Conservation (phyloP, 345 rosid genomes). For the Aquilaria malaccensis region DNA sequence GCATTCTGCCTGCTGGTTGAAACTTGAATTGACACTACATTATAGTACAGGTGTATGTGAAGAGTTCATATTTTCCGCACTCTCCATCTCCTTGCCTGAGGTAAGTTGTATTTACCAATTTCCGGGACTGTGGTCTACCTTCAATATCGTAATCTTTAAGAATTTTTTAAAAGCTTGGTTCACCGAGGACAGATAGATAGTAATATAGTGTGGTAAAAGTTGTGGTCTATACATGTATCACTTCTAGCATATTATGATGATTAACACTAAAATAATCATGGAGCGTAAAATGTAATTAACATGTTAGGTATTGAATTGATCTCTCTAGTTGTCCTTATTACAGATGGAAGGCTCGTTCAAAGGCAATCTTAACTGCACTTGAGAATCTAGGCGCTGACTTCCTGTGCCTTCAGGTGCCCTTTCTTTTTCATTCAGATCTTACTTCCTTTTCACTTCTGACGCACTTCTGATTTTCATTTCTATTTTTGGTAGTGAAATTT, state of each 20-base stretch:
- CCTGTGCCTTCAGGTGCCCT: slow-evolving; percentile 75
- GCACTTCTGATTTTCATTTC: not conserved
- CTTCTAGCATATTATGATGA: too few species aligned
- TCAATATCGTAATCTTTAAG: too few species aligned
- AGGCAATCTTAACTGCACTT: slow-evolving; percentile 56
- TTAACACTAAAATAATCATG: too few species aligned
- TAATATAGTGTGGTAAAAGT: too few species aligned
- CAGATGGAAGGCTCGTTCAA: slow-evolving; percentile 91
- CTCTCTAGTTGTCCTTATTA: slow-evolving; percentile 11
- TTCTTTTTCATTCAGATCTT: not conserved
- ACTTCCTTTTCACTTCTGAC: not conserved
- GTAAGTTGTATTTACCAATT: slow-evolving; percentile 26
- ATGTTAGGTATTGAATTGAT: not conserved
- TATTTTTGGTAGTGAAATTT: not conserved
- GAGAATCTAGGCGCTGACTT: slow-evolving; percentile 57
- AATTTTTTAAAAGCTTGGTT: too few species aligned
- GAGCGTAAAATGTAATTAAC: too few species aligned
- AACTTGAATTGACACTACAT: not conserved
- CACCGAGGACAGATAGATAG: too few species aligned
- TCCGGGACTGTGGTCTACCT: slow-evolving; percentile 1
- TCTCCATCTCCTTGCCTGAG: slow-evolving; percentile 82
- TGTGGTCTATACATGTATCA: too few species aligned
- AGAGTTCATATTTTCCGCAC: slow-evolving; percentile 61
- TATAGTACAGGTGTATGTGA: slow-evolving; percentile 59
- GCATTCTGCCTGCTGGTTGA: not conserved